Evolutionary conservation across 1,139 yeast species (phyloP).

Genomic region (Saccharomyces pastorianus): DNA sequence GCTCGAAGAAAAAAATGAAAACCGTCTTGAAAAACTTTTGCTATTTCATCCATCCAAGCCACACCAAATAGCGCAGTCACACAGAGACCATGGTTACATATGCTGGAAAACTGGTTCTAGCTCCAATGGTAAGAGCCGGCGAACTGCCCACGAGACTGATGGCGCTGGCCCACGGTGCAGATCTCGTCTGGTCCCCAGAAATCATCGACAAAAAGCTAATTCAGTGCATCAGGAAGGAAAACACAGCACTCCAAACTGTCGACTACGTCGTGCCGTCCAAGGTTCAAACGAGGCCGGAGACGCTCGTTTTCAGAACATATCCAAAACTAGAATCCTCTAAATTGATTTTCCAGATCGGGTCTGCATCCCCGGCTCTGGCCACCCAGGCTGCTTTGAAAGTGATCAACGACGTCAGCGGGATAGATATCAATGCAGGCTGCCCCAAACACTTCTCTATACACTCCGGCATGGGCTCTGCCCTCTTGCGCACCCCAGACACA

Average conservation of each 20-base stretch:
- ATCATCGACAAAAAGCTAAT: conserved; percentile 78
- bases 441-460: conserved; percentile 86
- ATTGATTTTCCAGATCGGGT: conserved; percentile 83
- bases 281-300: conserved; percentile 34
- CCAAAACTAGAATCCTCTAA: conserved; percentile 54
- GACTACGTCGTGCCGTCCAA: conserved; percentile 40
- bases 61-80: background rate
- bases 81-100: background rate
- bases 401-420: conserved; percentile 80
- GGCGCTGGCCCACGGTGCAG: conserved; percentile 79
- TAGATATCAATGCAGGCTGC: conserved; percentile 93
- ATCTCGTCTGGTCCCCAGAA: conserved; percentile 93
- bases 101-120: conserved; percentile 68
- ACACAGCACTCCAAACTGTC: conserved; percentile 47
- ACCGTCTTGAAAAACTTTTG: background rate
- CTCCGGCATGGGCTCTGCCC: conserved; percentile 96
- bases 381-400: conserved; percentile 78
- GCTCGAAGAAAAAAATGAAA: background rate
- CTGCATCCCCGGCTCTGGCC: conserved; percentile 75
- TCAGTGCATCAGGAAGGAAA: conserved; percentile 56
- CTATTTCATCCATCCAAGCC: background rate
- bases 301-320: conserved; percentile 61
- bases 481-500: conserved; percentile 70
- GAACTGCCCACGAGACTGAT: conserved; percentile 83
- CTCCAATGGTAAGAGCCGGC: conserved; percentile 95